Percentiles rank a stretch among this genome's conserved stretches.
phyloP scores from a whole-genome alignment of 1,284 basidiomycete species.

The Cryptococcus maquisensis region DNA sequence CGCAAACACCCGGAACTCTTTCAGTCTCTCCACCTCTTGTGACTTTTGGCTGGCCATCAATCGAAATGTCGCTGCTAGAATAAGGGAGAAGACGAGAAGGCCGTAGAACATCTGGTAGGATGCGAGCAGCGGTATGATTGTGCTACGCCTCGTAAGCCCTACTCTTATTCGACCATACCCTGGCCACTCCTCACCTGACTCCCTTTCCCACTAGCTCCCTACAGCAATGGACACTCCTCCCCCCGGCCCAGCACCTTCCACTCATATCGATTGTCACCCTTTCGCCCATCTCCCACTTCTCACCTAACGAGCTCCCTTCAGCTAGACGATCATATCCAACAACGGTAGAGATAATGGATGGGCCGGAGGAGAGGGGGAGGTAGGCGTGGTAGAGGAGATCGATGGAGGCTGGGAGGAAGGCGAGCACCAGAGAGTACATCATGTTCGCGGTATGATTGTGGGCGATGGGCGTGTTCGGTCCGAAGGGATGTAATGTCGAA shows the following conservation, averaged over 20 bases:
- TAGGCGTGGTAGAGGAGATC: not conserved
- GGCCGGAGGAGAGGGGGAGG: not conserved
- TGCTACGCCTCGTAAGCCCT: not conserved
- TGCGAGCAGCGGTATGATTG: slow-evolving; percentile 7
- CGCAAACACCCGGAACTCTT: not conserved
- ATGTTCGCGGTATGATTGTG: no score
- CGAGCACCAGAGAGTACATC: not conserved
- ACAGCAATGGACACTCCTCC: not conserved
- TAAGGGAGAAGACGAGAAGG: slow-evolving; percentile 1
- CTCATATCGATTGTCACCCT: not conserved
- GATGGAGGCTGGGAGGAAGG: not conserved
- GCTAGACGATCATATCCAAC: not conserved
- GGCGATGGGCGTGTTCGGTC: no score
- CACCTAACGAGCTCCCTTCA: not conserved
- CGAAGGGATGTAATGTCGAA: no score
- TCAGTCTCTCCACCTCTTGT: not conserved
- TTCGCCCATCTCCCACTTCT: not conserved
- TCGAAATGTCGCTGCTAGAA: not conserved
- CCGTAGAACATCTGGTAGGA: slow-evolving; percentile 9
- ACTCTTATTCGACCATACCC: not conserved
- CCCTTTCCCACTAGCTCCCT: not conserved
- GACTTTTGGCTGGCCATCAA: not conserved
- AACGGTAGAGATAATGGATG: not conserved
- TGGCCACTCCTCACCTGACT: not conserved
- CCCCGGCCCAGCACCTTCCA: slow-evolving; percentile 3